phyloP scores from a whole-genome alignment of 2,329 filamentous ascomycete genomes.

The Onygenales sp. region DNA sequence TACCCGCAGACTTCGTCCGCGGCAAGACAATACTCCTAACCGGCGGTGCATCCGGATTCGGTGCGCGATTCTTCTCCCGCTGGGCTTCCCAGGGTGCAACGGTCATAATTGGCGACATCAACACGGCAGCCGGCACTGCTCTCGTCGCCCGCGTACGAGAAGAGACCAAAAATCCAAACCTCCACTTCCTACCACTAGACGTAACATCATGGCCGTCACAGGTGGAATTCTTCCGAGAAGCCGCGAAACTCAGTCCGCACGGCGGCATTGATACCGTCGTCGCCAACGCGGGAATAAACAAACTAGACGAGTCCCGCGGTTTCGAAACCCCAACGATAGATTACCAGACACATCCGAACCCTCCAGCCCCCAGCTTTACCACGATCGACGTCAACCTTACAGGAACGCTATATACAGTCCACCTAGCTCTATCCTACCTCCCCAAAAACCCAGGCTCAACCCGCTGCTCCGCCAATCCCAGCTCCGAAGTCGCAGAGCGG shows the following conservation, averaged over 20 bases:
- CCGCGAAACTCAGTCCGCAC: conserved; percentile 43
- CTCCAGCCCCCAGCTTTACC: conserved; percentile 41
- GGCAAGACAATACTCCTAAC: conserved; percentile 54
- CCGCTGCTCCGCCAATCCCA: conserved; percentile 22
- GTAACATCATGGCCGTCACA: conserved; percentile 58
- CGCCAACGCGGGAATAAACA: conserved; percentile 56
- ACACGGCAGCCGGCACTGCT: conserved; percentile 43
- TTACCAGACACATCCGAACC: conserved; percentile 25
- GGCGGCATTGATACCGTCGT: conserved; percentile 54
- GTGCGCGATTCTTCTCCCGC: conserved; percentile 43
- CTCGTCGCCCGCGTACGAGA: conserved; percentile 48
- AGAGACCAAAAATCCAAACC: conserved; percentile 50
- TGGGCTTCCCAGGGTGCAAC: conserved; percentile 51
- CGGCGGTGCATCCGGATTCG: conserved; percentile 54
- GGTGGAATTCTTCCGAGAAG: conserved; percentile 52
- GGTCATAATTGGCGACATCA: conserved; percentile 56
- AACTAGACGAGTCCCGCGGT: conserved; percentile 20
- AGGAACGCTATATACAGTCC: conserved; percentile 55
- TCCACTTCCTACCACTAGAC: conserved; percentile 45
- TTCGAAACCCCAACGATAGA: conserved; percentile 39
- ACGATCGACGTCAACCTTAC: conserved; percentile 55
- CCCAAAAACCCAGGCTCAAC: conserved; percentile 39
- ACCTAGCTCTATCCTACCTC: conserved; percentile 55
- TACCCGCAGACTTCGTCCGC: conserved; percentile 6
- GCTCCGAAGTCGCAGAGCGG: conserved; percentile 17